phyloP scores from a whole-genome alignment of 192 early-diverging fungal species.

The Podila epicladia region DNA sequence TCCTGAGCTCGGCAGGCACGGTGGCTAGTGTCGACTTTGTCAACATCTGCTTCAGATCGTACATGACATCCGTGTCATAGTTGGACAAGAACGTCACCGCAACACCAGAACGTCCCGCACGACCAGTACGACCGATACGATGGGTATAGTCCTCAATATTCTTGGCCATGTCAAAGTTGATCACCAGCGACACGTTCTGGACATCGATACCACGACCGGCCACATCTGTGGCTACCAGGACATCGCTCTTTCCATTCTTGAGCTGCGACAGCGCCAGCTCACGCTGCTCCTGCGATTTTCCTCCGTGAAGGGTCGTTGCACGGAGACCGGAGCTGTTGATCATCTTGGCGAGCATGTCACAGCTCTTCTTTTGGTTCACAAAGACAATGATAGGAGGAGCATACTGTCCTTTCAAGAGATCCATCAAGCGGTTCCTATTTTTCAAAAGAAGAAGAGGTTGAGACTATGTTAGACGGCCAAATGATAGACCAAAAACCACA shows the following conservation, averaged over 20 bases:
- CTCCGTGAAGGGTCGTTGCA: constrained; percentile 90
- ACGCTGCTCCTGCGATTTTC: constrained; percentile 98
- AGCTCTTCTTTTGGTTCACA: constrained; percentile 96
- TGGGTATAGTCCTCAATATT: constrained; percentile 99
- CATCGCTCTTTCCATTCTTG: constrained; percentile 82
- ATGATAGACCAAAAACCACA: background rate
- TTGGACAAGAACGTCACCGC: constrained; percentile 90
- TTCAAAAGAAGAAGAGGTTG: constrained; percentile 20
- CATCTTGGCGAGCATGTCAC: constrained; percentile 84
- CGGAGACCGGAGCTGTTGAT: constrained; percentile 79
- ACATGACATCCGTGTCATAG: constrained; percentile 89
- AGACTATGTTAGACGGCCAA: background rate
- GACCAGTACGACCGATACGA: constrained; percentile 97
- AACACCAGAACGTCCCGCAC: constrained; percentile 92
- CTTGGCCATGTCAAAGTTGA: constrained; percentile 99
- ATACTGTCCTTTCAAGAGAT: constrained; percentile 77
- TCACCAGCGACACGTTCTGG: constrained; percentile 94
- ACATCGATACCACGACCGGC: constrained; percentile 99
- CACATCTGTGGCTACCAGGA: constrained; percentile 98
- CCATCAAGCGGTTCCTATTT: constrained; percentile 75
- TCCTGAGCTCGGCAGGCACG: constrained; percentile 86
- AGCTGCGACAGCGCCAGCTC: constrained; percentile 86
- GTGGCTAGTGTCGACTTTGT: constrained; percentile 79
- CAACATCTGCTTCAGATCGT: constrained; percentile 80
- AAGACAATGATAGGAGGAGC: constrained; percentile 95